Evolutionary conservation across 176 grass and related monocot genomes (phyloP).

Genomic region (Aegilops umbellulata): DNA sequence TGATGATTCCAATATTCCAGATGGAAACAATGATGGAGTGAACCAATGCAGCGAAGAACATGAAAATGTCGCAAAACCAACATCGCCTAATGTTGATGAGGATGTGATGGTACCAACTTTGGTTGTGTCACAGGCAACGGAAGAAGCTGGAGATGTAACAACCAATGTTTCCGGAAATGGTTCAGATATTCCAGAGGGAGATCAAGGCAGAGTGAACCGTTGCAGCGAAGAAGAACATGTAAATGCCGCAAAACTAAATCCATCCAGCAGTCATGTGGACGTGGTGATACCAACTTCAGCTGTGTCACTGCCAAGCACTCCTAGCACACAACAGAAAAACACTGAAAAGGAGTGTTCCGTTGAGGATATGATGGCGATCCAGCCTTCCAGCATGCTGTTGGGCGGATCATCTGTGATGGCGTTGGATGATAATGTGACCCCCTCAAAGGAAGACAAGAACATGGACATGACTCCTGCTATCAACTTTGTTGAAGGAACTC

Average conservation of each 20-base stretch:
- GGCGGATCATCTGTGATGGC: background rate
- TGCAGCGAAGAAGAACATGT: background rate
- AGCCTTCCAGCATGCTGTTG: background rate
- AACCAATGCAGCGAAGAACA: background rate
- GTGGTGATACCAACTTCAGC: background rate
- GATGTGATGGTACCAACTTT: background rate
- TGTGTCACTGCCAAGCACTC: background rate
- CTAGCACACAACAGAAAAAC: background rate
- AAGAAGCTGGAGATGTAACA: background rate
- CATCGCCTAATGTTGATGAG: background rate
- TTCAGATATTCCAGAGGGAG: background rate
- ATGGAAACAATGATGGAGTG: background rate
- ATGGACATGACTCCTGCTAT: background rate
- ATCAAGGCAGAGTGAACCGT: background rate
- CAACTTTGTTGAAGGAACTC: background rate
- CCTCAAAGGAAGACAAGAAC: background rate
- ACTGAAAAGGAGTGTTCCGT: background rate
- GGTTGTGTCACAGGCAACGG: background rate
- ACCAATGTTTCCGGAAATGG: background rate
- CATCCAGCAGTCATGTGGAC: background rate
- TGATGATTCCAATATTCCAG: background rate
- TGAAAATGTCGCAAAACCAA: background rate
- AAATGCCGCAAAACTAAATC: background rate
- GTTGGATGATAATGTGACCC: background rate
- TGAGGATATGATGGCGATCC: background rate